These are phyloP conservation scores for Scenedesmus sp. DNA, from an alignment of 163 green algal genomes.

Conservation along the genomic window DNA sequence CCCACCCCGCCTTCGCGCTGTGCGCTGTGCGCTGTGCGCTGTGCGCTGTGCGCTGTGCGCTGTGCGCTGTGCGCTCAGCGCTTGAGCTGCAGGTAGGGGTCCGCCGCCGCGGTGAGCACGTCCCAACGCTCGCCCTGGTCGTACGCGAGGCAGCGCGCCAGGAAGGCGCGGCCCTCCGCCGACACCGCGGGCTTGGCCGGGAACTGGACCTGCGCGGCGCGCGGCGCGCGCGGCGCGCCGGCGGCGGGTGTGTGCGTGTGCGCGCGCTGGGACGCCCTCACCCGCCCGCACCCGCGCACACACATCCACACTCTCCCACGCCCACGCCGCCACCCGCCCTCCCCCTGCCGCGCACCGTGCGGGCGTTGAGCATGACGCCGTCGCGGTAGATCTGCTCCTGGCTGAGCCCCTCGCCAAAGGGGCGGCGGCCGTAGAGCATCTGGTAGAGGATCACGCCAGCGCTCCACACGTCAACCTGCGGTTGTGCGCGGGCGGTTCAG, in stretches of 20 bases:
- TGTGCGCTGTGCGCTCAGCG: constrained; percentile 36
- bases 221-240: not conserved
- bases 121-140: constrained; percentile 75
- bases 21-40: no score
- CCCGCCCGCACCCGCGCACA: no score
- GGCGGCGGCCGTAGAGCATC: constrained; percentile 92
- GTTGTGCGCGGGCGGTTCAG: no score
- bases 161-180: constrained; percentile 84
- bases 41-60: no score
- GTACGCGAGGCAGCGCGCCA: constrained; percentile 81
- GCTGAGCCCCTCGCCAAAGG: constrained; percentile 83
- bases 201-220: constrained; percentile 68
- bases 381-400: constrained; percentile 95
- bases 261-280: not conserved
- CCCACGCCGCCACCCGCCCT: not conserved
- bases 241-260: not conserved
- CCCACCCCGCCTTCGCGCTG: no score
- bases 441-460: constrained; percentile 95
- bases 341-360: no score
- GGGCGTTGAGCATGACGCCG: constrained; percentile 82
- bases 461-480: constrained; percentile 97
- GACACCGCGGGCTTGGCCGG: constrained; percentile 79
- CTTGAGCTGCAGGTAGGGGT: constrained; percentile 78
- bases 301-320: no score
- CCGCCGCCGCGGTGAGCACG: constrained; percentile 65